Conservation (phyloP, 108 stramenopile species). For the Asterionellopsis glacialis region DNA sequence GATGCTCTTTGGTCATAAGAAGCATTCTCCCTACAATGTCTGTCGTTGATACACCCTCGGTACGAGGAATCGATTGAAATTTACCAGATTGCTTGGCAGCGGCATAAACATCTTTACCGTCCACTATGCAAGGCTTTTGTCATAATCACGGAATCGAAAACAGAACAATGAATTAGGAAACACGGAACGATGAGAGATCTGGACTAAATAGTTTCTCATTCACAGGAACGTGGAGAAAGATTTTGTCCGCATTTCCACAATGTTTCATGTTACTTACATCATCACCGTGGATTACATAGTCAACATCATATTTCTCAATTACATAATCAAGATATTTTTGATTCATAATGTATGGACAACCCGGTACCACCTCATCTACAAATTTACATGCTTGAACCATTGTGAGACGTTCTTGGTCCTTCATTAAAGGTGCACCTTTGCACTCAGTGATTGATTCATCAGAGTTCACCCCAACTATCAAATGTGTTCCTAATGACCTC, state of each 20-base stretch:
- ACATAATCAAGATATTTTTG: constrained; percentile 90
- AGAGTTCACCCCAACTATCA: constrained; percentile 97
- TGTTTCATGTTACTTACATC: constrained; percentile 51
- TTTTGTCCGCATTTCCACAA: too few species aligned
- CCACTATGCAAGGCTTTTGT: constrained; percentile 86
- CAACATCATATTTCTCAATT: constrained; percentile 82
- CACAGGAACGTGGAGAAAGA: too few species aligned
- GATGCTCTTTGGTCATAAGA: constrained; percentile 88
- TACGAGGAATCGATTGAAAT: constrained; percentile 91
- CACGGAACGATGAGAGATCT: too few species aligned
- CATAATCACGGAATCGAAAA: too few species aligned
- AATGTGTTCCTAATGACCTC: constrained; percentile 87
- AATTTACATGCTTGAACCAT: constrained; percentile 97
- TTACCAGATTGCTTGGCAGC: constrained; percentile 74
- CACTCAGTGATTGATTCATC: constrained; percentile 90
- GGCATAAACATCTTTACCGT: constrained; percentile 89
- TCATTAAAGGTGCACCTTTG: constrained; percentile 93
- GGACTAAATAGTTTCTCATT: too few species aligned
- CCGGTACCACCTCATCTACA: constrained; percentile 95
- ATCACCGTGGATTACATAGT: constrained; percentile 97
- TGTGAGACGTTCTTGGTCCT: constrained; percentile 87
- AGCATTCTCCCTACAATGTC: constrained; percentile 99
- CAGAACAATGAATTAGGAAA: too few species aligned
- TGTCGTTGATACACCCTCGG: constrained; percentile 98
- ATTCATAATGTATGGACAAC: constrained; percentile 97